phyloP scores from a whole-genome alignment of 2,329 filamentous ascomycete species.

The Alternaria sp. region DNA sequence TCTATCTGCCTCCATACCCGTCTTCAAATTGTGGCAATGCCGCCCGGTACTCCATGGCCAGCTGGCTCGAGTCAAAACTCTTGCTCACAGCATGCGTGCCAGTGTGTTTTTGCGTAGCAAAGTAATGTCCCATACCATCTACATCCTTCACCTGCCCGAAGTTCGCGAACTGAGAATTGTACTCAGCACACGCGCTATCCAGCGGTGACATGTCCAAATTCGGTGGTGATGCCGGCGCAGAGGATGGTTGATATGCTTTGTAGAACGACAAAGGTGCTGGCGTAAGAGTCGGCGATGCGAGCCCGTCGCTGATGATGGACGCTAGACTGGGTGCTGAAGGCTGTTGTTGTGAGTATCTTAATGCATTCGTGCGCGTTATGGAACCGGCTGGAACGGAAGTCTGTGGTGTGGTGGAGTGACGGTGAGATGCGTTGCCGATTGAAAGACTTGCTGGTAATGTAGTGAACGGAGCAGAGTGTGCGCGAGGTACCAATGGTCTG shows the following conservation, averaged over 20 bases:
- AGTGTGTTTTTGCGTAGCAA: constrained; percentile 19
- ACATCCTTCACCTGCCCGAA: neutral
- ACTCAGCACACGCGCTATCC: neutral
- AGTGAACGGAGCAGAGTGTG: neutral
- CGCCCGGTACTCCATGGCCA: constrained; percentile 35
- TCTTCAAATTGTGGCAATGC: constrained; percentile 27
- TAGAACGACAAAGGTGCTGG: constrained; percentile 15
- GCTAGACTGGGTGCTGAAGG: constrained; percentile 12
- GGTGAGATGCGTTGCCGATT: constrained; percentile 14
- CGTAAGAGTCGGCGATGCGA: constrained; percentile 8
- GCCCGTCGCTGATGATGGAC: neutral
- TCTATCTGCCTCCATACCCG: constrained; percentile 18
- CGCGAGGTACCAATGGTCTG: neutral
- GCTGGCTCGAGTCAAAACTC: constrained; percentile 19
- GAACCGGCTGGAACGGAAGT: neutral
- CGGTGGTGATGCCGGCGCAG: neutral
- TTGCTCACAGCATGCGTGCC: constrained; percentile 8
- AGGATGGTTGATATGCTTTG: constrained; percentile 27
- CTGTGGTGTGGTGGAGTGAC: neutral
- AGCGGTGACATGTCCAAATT: neutral
- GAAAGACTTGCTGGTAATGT: constrained; percentile 29
- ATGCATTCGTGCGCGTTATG: constrained; percentile 8
- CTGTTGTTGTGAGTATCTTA: constrained; percentile 16
- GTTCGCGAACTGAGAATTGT: neutral
- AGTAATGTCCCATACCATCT: constrained; percentile 6